Conservation (phyloP, 148 eudicot genomes). For the Vaccinium vitisidaea region DNA sequence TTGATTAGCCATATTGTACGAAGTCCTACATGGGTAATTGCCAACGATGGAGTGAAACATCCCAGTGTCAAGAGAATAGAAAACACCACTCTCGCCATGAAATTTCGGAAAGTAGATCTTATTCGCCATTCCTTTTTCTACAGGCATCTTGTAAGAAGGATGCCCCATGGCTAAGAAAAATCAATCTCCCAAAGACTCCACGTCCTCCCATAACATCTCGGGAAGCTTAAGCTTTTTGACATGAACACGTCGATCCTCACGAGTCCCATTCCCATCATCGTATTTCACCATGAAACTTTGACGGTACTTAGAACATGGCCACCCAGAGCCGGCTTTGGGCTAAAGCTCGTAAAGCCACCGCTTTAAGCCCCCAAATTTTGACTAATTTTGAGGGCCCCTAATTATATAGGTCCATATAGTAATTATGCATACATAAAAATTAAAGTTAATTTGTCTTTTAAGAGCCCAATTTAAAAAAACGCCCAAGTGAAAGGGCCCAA, state of each 20-base stretch:
- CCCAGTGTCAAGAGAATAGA: neutral
- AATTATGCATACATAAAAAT: too few relatives aligned
- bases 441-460: too few relatives aligned
- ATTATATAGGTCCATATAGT: too few relatives aligned
- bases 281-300: conserved; percentile 3
- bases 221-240: neutral
- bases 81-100: neutral
- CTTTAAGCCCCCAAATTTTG: too few relatives aligned
- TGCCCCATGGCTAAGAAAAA: neutral
- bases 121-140: neutral
- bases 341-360: too few relatives aligned
- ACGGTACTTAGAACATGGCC: neutral
- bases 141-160: neutral
- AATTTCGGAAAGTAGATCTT: conserved; percentile 5
- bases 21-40: neutral
- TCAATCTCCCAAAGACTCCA: neutral
- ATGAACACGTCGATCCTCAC: neutral
- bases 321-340: too few relatives aligned
- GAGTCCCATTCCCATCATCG: neutral
- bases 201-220: neutral
- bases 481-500: too few relatives aligned
- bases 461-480: too few relatives aligned
- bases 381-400: too few relatives aligned
- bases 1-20: neutral
- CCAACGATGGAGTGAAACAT: neutral